These are phyloP conservation scores for Musa troglodytarum DNA, from an alignment of 176 grass and related monocot genomes.

Conservation along the genomic window DNA sequence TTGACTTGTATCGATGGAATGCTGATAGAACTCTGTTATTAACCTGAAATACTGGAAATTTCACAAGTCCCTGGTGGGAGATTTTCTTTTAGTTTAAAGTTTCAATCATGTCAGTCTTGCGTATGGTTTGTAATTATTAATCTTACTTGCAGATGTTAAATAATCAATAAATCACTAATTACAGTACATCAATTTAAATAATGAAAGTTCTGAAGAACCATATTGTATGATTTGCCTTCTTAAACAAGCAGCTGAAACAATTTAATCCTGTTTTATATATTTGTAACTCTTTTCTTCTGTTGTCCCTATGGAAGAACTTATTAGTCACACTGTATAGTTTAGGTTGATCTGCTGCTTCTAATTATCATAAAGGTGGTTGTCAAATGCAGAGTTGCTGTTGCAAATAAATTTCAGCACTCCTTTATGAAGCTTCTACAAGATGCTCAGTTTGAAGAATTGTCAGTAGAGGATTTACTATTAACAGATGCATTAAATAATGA, in stretches of 20 bases:
- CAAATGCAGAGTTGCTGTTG: slow-evolving; percentile 42
- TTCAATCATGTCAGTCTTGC: background rate
- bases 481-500: slow-evolving; percentile 65
- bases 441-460: slow-evolving; percentile 84
- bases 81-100: background rate
- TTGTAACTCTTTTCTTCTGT: background rate
- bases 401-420: slow-evolving; percentile 67
- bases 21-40: background rate
- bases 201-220: background rate
- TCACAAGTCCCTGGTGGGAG: background rate
- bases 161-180: background rate
- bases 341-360: background rate
- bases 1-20: too few relatives aligned
- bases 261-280: background rate
- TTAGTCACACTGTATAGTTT: background rate
- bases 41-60: background rate
- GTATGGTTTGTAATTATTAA: background rate
- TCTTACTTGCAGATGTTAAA: background rate
- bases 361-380: slow-evolving; percentile 1
- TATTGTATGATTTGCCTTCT: background rate
- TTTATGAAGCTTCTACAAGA: slow-evolving; percentile 92
- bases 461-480: slow-evolving; percentile 55
- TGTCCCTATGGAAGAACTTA: background rate
- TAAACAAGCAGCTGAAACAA: background rate
- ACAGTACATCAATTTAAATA: background rate